A percentile compares a stretch with the other conserved stretches of the same genome.
Evolutionary conservation across 2,329 filamentous ascomycete genomes (phyloP).

Genomic region (Phaeoacremonium minimum): DNA sequence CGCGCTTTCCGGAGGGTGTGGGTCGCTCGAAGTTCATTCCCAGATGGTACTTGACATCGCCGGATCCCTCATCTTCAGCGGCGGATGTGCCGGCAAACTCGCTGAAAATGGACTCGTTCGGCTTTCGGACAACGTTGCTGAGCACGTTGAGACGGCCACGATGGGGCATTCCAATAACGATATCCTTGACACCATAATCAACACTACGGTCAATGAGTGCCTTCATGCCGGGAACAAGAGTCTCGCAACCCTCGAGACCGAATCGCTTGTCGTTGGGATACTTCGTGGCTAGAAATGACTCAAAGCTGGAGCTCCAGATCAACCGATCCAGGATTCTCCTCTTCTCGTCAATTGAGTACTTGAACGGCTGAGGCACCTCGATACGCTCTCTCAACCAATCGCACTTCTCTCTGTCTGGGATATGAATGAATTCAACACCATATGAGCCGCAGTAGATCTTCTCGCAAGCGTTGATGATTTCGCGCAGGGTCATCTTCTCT

Average conservation of each 20-base stretch:
- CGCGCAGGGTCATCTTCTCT: constrained; percentile 93
- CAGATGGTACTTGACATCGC: constrained; percentile 98
- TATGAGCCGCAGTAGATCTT: constrained; percentile 97
- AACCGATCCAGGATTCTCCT: constrained; percentile 93
- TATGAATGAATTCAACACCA: constrained; percentile 98
- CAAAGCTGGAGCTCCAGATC: constrained; percentile 98
- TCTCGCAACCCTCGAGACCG: constrained; percentile 95
- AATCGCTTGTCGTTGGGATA: constrained; percentile 99
- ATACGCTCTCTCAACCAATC: constrained; percentile 96
- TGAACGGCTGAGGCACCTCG: constrained; percentile 91
- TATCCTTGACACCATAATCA: constrained; percentile 97
- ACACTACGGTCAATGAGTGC: constrained; percentile 97
- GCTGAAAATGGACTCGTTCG: constrained; percentile 99
- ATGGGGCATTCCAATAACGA: constrained; percentile 99
- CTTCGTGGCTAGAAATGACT: constrained; percentile 91
- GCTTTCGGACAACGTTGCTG: constrained; percentile 97
- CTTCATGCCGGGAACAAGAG: constrained; percentile 98
- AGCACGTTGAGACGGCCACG: constrained; percentile 97
- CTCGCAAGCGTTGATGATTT: constrained; percentile 92
- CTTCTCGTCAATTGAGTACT: constrained; percentile 98
- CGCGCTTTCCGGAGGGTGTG: constrained; percentile 95
- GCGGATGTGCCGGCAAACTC: constrained; percentile 89
- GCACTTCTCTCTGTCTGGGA: constrained; percentile 93
- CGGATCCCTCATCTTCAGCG: constrained; percentile 90
- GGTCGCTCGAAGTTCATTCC: constrained; percentile 99